Evolutionary conservation across 805 yeast species (phyloP), one percentile per base, ranked within the genome.

Genomic region (Wickerhamia fluorescens): DNA sequence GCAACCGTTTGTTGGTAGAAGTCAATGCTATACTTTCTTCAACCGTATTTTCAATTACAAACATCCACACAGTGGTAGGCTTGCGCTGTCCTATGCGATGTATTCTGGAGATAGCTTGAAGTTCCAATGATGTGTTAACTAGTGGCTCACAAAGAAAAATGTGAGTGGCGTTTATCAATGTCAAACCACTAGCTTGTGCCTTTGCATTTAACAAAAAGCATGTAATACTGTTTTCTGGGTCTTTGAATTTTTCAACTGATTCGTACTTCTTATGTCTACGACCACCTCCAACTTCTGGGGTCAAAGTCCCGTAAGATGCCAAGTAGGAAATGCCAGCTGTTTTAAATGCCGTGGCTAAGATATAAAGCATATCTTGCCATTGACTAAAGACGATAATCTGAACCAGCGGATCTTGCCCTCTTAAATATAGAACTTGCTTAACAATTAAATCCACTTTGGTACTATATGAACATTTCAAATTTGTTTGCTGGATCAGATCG

Each of bases 81-180:
- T 68, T 61, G 3, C 66, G 69, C 53, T 92, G 98, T 0, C 98
- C 98, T 47, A 89, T 88, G 38, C 98, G 62, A 49, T 89, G 95
- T 24, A 92, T 76, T 38, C 98, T 70, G 28, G 94, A 84, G 30
- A 88, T 81, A 0, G 97, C 96, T 50, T 89, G 98, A 10, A 85
- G 50, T 43, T 92, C 97, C 27, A 87, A 64, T 2, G 95, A 80
- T 1, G 88, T 75, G 45, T 87, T 87, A 10, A 92, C 79, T 33
- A 92, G 64, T 1, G 98, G 97, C 56, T 92, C 98, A 51, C 96
- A 83, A 4, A 92, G 52, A 37, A 88, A 80, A 0, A 92, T 89
- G 51, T 92, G 96, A 3, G 83, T 81, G 0, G 98, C 97, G 59
- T 89, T 89, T 6, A 87, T 76, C 31, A 92, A 62, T 6, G 95